Base-by-base conservation (phyloP, 495 filamentous ascomycete genomes). In the Xylaria flabelliformis region DNA sequence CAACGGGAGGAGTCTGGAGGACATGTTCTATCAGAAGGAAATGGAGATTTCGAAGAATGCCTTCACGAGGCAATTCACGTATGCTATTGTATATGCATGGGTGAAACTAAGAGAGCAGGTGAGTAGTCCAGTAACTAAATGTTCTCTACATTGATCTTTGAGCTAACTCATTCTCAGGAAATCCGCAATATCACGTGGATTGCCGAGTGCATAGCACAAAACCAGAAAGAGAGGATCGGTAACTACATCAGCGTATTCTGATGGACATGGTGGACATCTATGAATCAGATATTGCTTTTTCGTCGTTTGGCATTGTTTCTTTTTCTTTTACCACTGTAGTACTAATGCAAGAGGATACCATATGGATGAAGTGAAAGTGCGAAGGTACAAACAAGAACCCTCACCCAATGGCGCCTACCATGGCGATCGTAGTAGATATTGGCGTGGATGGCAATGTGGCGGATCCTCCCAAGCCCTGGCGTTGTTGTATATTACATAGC, bases 141-240 rank as follows among this genome's bases (percentile, higher is more conserved):
- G 36, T 24, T 51, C 24, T 12, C n/a, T 42, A 7, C 24, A 39
- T 63, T n/a, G 4, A 24, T 70, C 70, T 66, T 51, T 69, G 8
- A 59, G 36, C 48, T 64, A 56, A 74, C 50, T 44, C 13, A n/a
- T 24, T 34, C 24, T 19, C 71, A 97, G 96, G 96, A 99, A 92
- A 97, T 98, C 80, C 93, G 96, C 50, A 99, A 99, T 78, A 96
- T 99, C 77, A 98, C 95, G 59, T 99, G 96, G 96, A 99, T 99
- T 78, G 91, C 97, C 10, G 96, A 99, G 82, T 99, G 96, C 83
- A 99, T 99, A 89, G 96, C 96, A 61, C 96, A 99, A 83, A 97
- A 97, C 85, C 96, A 99, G 86, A 99, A 98, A 85, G 96, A 99
- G 82, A 89, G 96, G 80, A 98, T 99, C 79, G 90, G 91, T 74